A percentile compares a stretch with the other conserved stretches of the same genome.
Conservation (phyloP, 208 protist species). For the Trypanosoma avium region DNA sequence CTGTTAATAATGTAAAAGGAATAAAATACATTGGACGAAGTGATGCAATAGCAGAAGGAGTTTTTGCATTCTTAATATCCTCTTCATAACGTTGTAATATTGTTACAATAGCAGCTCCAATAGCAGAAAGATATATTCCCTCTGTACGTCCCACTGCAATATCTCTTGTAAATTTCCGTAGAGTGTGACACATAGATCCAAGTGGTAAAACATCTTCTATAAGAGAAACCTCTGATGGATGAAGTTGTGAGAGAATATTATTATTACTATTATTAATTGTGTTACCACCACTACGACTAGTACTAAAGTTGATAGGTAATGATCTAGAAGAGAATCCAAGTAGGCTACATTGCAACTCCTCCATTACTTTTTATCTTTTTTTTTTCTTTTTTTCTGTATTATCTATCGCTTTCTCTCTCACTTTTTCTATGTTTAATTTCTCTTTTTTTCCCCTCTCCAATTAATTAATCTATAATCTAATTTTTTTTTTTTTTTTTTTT, state of each 20-base stretch:
- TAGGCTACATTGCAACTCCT: constrained; percentile 82
- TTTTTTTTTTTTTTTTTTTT: neutral
- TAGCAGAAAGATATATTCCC: constrained; percentile 56
- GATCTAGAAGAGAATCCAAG: constrained; percentile 70
- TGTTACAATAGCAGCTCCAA: constrained; percentile 42
- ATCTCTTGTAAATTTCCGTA: constrained; percentile 38
- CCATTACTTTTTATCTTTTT: constrained; percentile 39
- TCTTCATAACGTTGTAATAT: constrained; percentile 58
- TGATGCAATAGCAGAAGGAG: constrained; percentile 38
- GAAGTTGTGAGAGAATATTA: constrained; percentile 35
- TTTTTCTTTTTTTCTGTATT: neutral
- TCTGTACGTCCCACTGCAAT: constrained; percentile 45
- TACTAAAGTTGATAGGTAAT: constrained; percentile 11
- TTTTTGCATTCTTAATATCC: constrained; percentile 37
- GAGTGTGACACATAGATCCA: constrained; percentile 38
- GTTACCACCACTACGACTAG: neutral
- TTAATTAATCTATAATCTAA: too few species aligned
- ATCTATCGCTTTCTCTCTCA: neutral
- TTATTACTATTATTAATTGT: neutral
- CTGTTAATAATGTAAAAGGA: constrained; percentile 44
- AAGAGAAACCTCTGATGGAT: constrained; percentile 66
- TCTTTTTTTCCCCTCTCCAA: neutral
- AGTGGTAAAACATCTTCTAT: constrained; percentile 55
- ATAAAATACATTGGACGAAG: constrained; percentile 46
- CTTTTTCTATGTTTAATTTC: neutral